phyloP scores from a whole-genome alignment of 2,329 filamentous ascomycete species.

The Aspergillus novoparasiticus region DNA sequence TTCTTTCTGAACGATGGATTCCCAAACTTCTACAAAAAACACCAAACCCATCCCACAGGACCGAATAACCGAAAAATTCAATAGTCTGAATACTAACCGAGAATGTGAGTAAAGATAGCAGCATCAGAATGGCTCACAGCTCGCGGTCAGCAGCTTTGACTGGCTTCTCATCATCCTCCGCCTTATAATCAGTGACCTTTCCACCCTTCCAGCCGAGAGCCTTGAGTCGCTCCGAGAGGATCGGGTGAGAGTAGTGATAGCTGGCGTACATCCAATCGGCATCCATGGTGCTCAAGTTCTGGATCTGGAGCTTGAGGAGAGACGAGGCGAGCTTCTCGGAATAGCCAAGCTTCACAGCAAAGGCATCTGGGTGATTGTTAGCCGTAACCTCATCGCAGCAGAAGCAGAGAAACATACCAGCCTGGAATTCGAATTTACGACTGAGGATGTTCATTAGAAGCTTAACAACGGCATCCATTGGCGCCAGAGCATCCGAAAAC shows the following conservation, averaged over 20 bases:
- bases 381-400: neutral
- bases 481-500: conserved; percentile 93
- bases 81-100: neutral
- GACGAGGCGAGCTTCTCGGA: conserved; percentile 79
- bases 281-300: conserved; percentile 98
- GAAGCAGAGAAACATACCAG: conserved; percentile 55
- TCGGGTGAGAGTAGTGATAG: conserved; percentile 98
- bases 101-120: conserved; percentile 8
- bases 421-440: conserved; percentile 93
- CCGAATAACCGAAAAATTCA: neutral
- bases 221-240: conserved; percentile 87
- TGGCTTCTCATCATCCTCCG: conserved; percentile 59
- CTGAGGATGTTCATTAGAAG: conserved; percentile 95
- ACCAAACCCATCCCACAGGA: neutral
- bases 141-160: conserved; percentile 76
- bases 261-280: conserved; percentile 98
- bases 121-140: conserved; percentile 53
- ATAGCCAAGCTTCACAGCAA: conserved; percentile 84
- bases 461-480: conserved; percentile 93
- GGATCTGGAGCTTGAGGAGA: conserved; percentile 95
- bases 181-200: conserved; percentile 50
- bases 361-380: conserved; percentile 63
- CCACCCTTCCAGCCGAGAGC: conserved; percentile 82
- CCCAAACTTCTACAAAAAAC: conserved; percentile 6
- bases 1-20: neutral